These are phyloP conservation scores for Olyra latifolia DNA, from an alignment of 176 grass and related monocot species.

Conservation along the genomic window DNA sequence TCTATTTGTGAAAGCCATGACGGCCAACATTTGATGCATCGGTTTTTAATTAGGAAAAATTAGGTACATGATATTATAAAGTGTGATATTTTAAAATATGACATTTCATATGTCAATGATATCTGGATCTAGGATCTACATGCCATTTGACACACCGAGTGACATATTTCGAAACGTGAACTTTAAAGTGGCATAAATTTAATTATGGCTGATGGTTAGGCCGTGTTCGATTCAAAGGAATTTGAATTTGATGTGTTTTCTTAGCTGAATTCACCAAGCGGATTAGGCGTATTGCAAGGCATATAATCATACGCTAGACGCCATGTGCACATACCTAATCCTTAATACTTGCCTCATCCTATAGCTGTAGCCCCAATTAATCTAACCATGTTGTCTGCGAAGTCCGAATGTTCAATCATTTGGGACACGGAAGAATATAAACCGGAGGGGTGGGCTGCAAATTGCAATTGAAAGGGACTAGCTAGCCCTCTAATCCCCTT, in stretches of 20 bases:
- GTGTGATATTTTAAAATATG: too few relatives aligned
- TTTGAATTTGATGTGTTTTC: neutral
- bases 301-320: neutral
- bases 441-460: neutral
- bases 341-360: neutral
- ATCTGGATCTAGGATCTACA: too few relatives aligned
- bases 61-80: too few relatives aligned
- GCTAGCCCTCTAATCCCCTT: neutral
- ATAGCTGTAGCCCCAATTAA: neutral
- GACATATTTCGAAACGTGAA: too few relatives aligned
- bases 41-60: too few relatives aligned
- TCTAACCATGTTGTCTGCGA: neutral
- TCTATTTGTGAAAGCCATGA: neutral
- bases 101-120: too few relatives aligned
- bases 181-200: too few relatives aligned
- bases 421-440: neutral
- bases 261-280: neutral
- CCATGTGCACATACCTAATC: conserved; percentile 8
- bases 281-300: neutral
- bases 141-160: too few relatives aligned
- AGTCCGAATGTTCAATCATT: neutral
- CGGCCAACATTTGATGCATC: neutral
- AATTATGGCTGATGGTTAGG: too few relatives aligned
- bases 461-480: neutral
- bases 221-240: too few relatives aligned